Conservation (phyloP, 1,139 yeast species). For the Suhomyces anneliseae region DNA sequence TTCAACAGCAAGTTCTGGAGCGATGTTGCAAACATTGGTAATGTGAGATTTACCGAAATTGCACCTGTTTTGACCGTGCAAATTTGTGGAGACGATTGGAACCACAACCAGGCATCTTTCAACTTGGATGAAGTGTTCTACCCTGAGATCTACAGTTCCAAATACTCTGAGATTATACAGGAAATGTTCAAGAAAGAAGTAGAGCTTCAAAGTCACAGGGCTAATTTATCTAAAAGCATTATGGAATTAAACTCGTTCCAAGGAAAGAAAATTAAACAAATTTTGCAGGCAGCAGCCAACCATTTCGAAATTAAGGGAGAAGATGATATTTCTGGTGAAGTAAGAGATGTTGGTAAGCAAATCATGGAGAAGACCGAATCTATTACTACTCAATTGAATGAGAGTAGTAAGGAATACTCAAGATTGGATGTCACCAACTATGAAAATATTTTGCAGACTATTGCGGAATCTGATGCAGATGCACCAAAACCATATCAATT, state of each 20-base stretch:
- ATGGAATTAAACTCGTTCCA: conserved; percentile 37
- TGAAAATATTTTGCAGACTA: conserved; percentile 21
- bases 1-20: conserved; percentile 41
- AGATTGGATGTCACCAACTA: conserved; percentile 24
- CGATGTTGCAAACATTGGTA: conserved; percentile 31
- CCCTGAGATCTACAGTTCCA: conserved; percentile 32
- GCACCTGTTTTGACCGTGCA: conserved; percentile 38
- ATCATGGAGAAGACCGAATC: conserved; percentile 17
- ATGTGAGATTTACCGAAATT: conserved; percentile 26
- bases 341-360: conserved; percentile 21
- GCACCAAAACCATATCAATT: conserved; percentile 24
- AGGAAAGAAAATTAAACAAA: conserved; percentile 32
- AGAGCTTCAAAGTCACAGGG: conserved; percentile 17
- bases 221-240: conserved; percentile 21
- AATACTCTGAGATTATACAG: conserved; percentile 19
- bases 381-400: conserved; percentile 20
- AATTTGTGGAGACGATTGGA: conserved; percentile 26
- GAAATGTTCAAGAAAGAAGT: conserved; percentile 21
- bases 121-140: conserved; percentile 28
- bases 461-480: conserved; percentile 9
- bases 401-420: conserved; percentile 19
- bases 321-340: conserved; percentile 24
- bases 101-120: conserved; percentile 12
- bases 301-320: conserved; percentile 18
- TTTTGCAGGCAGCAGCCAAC: conserved; percentile 23